Evolutionary conservation across 2,329 filamentous ascomycete species (phyloP), one percentile per base, ranked within the genome.

Genomic region (Stagonosporopsis tanaceti): DNA sequence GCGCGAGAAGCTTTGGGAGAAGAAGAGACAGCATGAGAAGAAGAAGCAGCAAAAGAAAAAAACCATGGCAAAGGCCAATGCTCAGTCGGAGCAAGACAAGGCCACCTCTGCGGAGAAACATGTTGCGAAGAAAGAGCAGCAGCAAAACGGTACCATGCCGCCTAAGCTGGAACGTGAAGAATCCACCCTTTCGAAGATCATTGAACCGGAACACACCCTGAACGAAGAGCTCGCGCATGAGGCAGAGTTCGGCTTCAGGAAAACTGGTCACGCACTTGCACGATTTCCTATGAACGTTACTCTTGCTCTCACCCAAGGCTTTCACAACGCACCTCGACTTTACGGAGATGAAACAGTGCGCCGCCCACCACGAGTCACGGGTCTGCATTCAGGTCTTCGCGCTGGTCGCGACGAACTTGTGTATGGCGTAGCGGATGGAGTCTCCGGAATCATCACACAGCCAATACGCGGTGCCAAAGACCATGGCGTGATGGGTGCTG

Each of bases 301-400:
- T 0, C 75, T 89, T 38, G 85, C 86, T 0, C 70, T 90, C 2
- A 86, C 86, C 1, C 87, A 90, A 68, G 88, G 88, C 1, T 90
- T 90, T 61, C 88, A 90, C 70, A 91, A 91, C 62, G 87, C 87
- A 0, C 88, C 88, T 1, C 83, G 87, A 2, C 79, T 91, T 0
- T 91, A 91, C 63, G 88, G 88, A 14, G 89, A 91, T 65, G 83
- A 86, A 46, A 90, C 88, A 1, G 89, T 91, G 1, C 83, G 89
- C 3, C 82, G 82, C 1, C 86, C 87, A 1, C 81, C 82, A 1
- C 82, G 86, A 7, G 84, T 91, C 39, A 90, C 87, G 0, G 89
- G 87, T 2, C 81, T 90, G 55, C 80, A 82, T 47, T 89, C 87
- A 2, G 89, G 88, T 0, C 77, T 78, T 17, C 81, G 80, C 35